A percentile compares a stretch with the other conserved stretches of the same genome.
Evolutionary conservation across 2,329 filamentous ascomycete species (phyloP).

Genomic region (Nemania sp.): DNA sequence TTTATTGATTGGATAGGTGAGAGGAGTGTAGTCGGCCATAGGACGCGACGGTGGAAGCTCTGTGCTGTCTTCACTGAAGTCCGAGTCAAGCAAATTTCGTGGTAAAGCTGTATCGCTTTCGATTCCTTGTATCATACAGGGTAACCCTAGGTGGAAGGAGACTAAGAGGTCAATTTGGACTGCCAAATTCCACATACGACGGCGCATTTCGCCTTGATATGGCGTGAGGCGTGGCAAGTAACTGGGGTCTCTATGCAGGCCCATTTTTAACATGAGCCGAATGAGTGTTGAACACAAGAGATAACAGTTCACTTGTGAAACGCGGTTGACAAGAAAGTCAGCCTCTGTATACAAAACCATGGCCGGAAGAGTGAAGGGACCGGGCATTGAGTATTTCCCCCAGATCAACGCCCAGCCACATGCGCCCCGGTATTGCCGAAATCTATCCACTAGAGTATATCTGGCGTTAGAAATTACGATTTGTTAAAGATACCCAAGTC

Average conservation of each 20-base stretch:
- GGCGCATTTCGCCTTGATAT: constrained; percentile 58
- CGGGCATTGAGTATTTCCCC: constrained; percentile 55
- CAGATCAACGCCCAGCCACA: constrained; percentile 56
- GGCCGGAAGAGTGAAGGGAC: constrained; percentile 52
- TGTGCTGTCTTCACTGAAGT: constrained; percentile 60
- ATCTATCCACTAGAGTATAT: constrained; percentile 44
- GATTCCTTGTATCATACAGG: constrained; percentile 65
- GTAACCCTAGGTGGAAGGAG: constrained; percentile 69
- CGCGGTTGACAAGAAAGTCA: constrained; percentile 55
- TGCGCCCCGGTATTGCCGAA: constrained; percentile 52
- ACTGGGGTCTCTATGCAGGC: constrained; percentile 59
- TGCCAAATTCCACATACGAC: constrained; percentile 57
- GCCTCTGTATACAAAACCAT: constrained; percentile 57
- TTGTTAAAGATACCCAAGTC: neutral
- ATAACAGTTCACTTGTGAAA: constrained; percentile 58
- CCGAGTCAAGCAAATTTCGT: constrained; percentile 65
- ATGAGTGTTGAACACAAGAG: constrained; percentile 54
- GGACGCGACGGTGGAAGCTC: constrained; percentile 61
- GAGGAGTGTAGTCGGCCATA: constrained; percentile 60
- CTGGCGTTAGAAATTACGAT: neutral
- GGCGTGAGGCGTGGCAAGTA: constrained; percentile 54
- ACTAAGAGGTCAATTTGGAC: constrained; percentile 65
- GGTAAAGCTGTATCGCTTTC: constrained; percentile 66
- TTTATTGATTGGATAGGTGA: constrained; percentile 60
- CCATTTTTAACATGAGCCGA: constrained; percentile 61